Base-by-base conservation (phyloP, 495 filamentous ascomycete species). In the Glonium stellatum region DNA sequence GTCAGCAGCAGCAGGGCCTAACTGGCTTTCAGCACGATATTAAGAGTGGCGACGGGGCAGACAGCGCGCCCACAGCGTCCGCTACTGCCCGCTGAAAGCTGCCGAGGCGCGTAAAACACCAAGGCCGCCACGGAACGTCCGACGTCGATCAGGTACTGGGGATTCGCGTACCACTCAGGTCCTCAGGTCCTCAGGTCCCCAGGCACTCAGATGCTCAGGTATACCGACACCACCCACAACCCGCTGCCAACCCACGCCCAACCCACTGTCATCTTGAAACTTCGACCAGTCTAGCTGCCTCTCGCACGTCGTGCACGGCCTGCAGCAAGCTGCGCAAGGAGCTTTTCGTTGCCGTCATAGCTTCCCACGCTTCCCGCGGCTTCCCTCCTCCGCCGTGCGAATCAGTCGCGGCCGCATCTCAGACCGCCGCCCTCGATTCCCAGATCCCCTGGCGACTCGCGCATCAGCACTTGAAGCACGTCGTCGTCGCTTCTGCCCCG, bases 371-470 rank as follows among this genome's bases (percentile, higher is more conserved):
- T n/a, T n/a, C n/a, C n/a, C n/a, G n/a, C n/a, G n/a, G n/a, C n/a
- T n/a, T n/a, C 13, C 10, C 39, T 44, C 39, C 39, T 4, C 2
- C 39, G 13, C 39, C 39, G 10, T 23, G 5, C 48, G 19, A 51
- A 25, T 51, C 48, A 51, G 12, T 44, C 39, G 48, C 48, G 48
- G 48, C 48, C 48, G 48, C 48, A 51, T 51, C 48, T 15, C 21
- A 22, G 48, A 31, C 48, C 48, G 10, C 10, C 48, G 21, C 15
- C 13, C 44, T 8, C 21, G 4, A 11, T 27, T 18, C 13, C 11
- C 47, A 27, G 22, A 8, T 25, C 19, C 9, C 21, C 48, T 25
- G 25, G 48, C 48, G 48, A 51, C 21, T 51, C 48, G 48, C 48
- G 48, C 48, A 31, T 18, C 27, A 31, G 6, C 4, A 15, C 48